Evolutionary conservation across 2,329 filamentous ascomycete species (phyloP).

Genomic region (Ilyonectria mors-panacis): DNA sequence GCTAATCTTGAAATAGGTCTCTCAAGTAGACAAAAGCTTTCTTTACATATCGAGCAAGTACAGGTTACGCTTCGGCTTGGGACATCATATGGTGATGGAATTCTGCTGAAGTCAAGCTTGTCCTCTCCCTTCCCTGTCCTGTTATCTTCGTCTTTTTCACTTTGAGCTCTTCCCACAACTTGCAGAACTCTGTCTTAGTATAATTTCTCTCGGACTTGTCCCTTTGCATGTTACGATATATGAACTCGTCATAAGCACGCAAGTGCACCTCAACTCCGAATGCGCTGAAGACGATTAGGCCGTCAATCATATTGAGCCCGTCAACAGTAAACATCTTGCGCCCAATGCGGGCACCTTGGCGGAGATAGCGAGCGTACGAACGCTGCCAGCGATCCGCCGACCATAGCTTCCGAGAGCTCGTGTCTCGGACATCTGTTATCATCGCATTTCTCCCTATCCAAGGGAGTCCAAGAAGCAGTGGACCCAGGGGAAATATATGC

Average conservation of each 20-base stretch:
- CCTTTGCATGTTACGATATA: not conserved
- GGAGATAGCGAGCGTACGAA: not conserved
- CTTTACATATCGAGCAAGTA: not conserved
- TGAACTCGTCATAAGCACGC: not conserved
- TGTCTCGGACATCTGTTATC: not conserved
- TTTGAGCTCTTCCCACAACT: not conserved
- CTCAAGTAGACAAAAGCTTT: not conserved
- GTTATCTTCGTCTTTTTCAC: not conserved
- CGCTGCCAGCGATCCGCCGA: not conserved
- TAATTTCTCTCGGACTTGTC: not conserved
- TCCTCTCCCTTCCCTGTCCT: not conserved
- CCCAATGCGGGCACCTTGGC: not conserved
- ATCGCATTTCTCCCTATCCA: slow-evolving; percentile 14
- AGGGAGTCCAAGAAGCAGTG: slow-evolving; percentile 6
- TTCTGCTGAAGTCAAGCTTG: not conserved
- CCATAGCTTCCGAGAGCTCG: not conserved
- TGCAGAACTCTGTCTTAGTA: not conserved
- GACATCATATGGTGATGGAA: not conserved
- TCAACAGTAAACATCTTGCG: not conserved
- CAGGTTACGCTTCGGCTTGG: not conserved
- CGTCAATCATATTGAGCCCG: not conserved
- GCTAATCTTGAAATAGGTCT: not conserved
- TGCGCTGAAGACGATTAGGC: not conserved
- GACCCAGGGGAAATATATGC: slow-evolving; percentile 1
- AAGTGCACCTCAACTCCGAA: not conserved